These are phyloP conservation scores for Trypanosoma lewisi DNA, from an alignment of 208 protist species.

Conservation along the genomic window DNA sequence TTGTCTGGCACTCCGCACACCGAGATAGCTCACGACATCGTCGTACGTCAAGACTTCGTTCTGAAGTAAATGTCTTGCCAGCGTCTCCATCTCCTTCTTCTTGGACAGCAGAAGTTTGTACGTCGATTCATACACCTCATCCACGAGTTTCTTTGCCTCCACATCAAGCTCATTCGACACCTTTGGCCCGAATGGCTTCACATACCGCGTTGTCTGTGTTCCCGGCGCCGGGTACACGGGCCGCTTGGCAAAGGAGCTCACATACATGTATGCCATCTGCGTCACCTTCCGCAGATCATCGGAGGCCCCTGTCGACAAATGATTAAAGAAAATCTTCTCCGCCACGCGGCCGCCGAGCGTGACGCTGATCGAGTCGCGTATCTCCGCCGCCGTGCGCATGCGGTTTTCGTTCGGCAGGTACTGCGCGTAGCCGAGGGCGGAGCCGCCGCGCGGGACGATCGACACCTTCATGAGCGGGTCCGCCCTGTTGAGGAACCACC, in stretches of 20 bases:
- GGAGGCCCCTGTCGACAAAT: slow-evolving; percentile 92
- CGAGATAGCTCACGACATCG: slow-evolving; percentile 80
- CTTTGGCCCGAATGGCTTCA: slow-evolving; percentile 89
- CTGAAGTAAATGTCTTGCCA: slow-evolving; percentile 85
- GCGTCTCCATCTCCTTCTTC: slow-evolving; percentile 76
- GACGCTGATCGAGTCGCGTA: slow-evolving; percentile 94
- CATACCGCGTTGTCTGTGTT: slow-evolving; percentile 42
- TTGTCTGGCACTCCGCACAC: slow-evolving; percentile 36
- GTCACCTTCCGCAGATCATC: slow-evolving; percentile 97
- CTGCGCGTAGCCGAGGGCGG: slow-evolving; percentile 97
- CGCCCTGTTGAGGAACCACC: slow-evolving; percentile 97
- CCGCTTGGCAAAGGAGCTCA: slow-evolving; percentile 67
- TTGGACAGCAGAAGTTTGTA: slow-evolving; percentile 58
- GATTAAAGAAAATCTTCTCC: slow-evolving; percentile 92
- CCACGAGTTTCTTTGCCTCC: slow-evolving; percentile 81
- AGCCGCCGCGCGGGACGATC: slow-evolving; percentile 95
- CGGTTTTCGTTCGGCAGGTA: slow-evolving; percentile 95
- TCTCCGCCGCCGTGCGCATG: slow-evolving; percentile 89
- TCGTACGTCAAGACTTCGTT: slow-evolving; percentile 80
- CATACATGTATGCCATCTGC: slow-evolving; percentile 91
- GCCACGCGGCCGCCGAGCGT: slow-evolving; percentile 93
- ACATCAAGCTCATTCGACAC: slow-evolving; percentile 86
- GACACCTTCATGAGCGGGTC: slow-evolving; percentile 98
- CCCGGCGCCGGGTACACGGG: slow-evolving; percentile 78
- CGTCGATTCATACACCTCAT: slow-evolving; percentile 77